Evolutionary conservation across 139 green algal species (phyloP), one percentile per base, ranked within the genome.

Genomic region (Mychonastes homosphaera): DNA sequence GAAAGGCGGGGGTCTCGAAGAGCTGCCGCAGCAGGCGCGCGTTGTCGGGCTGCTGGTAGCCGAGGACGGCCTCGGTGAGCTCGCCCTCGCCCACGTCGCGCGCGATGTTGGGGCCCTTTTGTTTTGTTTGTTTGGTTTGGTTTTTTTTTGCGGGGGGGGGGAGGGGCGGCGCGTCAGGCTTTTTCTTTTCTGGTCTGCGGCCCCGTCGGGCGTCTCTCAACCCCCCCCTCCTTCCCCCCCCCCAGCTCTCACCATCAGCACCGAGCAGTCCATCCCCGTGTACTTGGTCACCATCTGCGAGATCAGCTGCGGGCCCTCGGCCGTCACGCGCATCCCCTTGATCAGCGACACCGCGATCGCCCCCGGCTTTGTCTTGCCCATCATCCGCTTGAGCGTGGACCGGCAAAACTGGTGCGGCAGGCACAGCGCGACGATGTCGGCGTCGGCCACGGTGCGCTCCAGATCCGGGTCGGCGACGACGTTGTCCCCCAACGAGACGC

Each of bases 101-200:
- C 2, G 83, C 83, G 36, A 91, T 85, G 74, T 91, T 91, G 27
- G 79, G 77, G 19, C 83, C 83, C n/a, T n/a, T n/a, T n/a, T n/a
- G n/a, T n/a, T n/a, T n/a, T n/a, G n/a, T n/a, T n/a, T n/a, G n/a
- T n/a, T n/a, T n/a, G n/a, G n/a, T n/a, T n/a, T n/a, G n/a, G n/a
- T n/a, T n/a, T n/a, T n/a, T n/a, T n/a, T n/a, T n/a, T n/a, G n/a
- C n/a, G n/a, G n/a, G n/a, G n/a, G n/a, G n/a, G n/a, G n/a, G n/a
- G n/a, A n/a, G n/a, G n/a, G n/a, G n/a, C n/a, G n/a, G n/a, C n/a
- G n/a, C n/a, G n/a, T n/a, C n/a, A n/a, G n/a, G n/a, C n/a, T n/a
- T n/a, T n/a, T n/a, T n/a, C n/a, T n/a, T n/a, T n/a, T n/a, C n/a
- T n/a, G n/a, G n/a, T n/a, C n/a, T n/a, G n/a, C n/a, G n/a, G n/a